phyloP scores from a whole-genome alignment of 2,329 filamentous ascomycete genomes.

The Volutella citrinella region DNA sequence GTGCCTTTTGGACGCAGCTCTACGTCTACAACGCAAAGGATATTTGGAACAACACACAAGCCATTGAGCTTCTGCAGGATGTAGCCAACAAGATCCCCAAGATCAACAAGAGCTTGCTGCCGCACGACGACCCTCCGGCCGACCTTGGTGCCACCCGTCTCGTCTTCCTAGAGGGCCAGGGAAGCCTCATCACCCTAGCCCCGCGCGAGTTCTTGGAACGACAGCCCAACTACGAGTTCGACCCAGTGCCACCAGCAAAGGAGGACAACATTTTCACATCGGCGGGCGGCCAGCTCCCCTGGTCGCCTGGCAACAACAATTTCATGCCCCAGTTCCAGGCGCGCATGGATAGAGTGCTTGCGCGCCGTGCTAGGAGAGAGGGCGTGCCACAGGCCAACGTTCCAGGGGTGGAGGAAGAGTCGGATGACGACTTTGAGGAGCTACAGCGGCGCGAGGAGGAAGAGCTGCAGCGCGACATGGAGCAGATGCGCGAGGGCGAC shows the following conservation, averaged over 20 bases:
- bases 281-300: slow-evolving; percentile 41
- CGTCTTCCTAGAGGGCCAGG: slow-evolving; percentile 73
- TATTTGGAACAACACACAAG: slow-evolving; percentile 79
- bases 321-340: no score
- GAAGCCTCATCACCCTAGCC: slow-evolving; percentile 65
- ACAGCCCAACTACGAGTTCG: slow-evolving; percentile 71
- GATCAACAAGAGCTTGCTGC: slow-evolving; percentile 37
- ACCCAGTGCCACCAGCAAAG: slow-evolving; percentile 72
- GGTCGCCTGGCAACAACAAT: no score
- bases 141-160: slow-evolving; percentile 64
- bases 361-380: no score
- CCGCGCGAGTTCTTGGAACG: slow-evolving; percentile 62
- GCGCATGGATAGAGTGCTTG: no score
- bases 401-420: slow-evolving; percentile 9
- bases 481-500: slow-evolving; percentile 21
- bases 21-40: slow-evolving; percentile 77
- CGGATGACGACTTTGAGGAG: slow-evolving; percentile 5
- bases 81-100: slow-evolving; percentile 56
- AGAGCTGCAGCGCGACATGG: slow-evolving; percentile 31
- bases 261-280: slow-evolving; percentile 50
- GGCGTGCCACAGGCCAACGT: no score
- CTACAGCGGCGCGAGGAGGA: slow-evolving; percentile 22
- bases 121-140: slow-evolving; percentile 36
- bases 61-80: slow-evolving; percentile 65
- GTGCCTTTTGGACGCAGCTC: slow-evolving; percentile 66